Evolutionary conservation across 2,329 filamentous ascomycete species (phyloP).

Genomic region (Hypoxylon sp.): DNA sequence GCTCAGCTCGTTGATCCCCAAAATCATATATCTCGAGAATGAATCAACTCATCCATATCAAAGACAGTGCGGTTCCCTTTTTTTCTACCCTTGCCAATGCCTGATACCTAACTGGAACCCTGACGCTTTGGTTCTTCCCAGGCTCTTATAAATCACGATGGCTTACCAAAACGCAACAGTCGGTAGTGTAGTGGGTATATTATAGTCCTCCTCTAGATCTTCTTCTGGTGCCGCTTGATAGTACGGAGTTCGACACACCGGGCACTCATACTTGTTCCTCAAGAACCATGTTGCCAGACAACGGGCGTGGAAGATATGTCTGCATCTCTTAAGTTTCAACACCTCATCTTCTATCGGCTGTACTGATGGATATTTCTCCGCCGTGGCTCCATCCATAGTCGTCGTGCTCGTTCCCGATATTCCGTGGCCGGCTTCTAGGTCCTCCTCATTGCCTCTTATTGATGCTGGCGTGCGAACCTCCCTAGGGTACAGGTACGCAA

Average conservation of each 20-base stretch:
- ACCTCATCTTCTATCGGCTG: conserved; percentile 53
- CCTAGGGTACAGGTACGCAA: conserved; percentile 43
- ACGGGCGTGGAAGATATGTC: conserved; percentile 58
- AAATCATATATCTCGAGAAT: not conserved
- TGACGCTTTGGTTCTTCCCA: not conserved
- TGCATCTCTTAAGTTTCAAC: conserved; percentile 57
- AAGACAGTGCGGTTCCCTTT: not conserved
- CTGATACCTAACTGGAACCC: not conserved
- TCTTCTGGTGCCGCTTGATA: conserved; percentile 46
- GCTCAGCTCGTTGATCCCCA: too few relatives aligned
- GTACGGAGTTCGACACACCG: conserved; percentile 57
- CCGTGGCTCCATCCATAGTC: conserved; percentile 17
- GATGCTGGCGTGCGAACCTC: conserved; percentile 23
- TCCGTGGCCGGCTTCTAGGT: conserved; percentile 37
- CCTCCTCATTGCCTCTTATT: conserved; percentile 13
- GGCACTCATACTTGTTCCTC: conserved; percentile 56
- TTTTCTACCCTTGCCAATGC: not conserved
- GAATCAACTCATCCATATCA: not conserved
- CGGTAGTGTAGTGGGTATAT: conserved; percentile 28
- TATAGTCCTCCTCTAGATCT: conserved; percentile 21
- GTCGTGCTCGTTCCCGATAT: conserved; percentile 28
- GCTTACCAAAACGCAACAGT: conserved; percentile 42
- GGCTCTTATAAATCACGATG: not conserved
- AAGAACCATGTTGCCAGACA: conserved; percentile 60
- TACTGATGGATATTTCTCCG: conserved; percentile 8